Conservation (phyloP, 495 filamentous ascomycete species). For the Penicillium crystallinum region DNA sequence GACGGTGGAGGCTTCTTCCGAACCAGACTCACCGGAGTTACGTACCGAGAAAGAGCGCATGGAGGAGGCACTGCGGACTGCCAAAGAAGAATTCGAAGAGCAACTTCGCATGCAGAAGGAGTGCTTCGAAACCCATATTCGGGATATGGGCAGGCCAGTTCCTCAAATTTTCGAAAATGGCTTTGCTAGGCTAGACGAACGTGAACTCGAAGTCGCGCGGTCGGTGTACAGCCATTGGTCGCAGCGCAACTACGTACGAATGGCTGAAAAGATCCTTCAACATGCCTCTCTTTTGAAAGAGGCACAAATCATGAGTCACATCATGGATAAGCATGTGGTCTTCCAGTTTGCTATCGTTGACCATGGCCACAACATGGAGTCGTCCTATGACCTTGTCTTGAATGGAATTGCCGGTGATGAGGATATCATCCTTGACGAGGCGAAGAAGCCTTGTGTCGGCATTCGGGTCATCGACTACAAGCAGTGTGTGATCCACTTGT, state of each 20-base stretch:
- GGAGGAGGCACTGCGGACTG: slow-evolving; percentile 72
- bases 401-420: slow-evolving; percentile 90
- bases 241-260: slow-evolving; percentile 78
- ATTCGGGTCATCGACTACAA: slow-evolving; percentile 91
- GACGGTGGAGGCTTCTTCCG: slow-evolving; percentile 64
- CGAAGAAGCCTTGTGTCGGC: slow-evolving; percentile 84
- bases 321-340: slow-evolving; percentile 87
- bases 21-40: slow-evolving; percentile 77
- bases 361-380: slow-evolving; percentile 78
- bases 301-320: slow-evolving; percentile 95
- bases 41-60: slow-evolving; percentile 79
- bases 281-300: slow-evolving; percentile 86
- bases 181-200: slow-evolving; percentile 57
- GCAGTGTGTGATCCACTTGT: slow-evolving; percentile 79
- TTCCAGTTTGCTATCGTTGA: slow-evolving; percentile 95
- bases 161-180: slow-evolving; percentile 46
- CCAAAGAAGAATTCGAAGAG: slow-evolving; percentile 82
- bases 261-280: slow-evolving; percentile 90
- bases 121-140: slow-evolving; percentile 65
- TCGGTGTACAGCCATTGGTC: slow-evolving; percentile 69
- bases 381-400: slow-evolving; percentile 92
- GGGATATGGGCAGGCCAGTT: slow-evolving; percentile 53
- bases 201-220: slow-evolving; percentile 65
- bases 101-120: slow-evolving; percentile 71
- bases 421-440: slow-evolving; percentile 73